These are phyloP conservation scores for Sclerospora graminicola DNA, from an alignment of 352 stramenopile genomes.

Conservation along the genomic window DNA sequence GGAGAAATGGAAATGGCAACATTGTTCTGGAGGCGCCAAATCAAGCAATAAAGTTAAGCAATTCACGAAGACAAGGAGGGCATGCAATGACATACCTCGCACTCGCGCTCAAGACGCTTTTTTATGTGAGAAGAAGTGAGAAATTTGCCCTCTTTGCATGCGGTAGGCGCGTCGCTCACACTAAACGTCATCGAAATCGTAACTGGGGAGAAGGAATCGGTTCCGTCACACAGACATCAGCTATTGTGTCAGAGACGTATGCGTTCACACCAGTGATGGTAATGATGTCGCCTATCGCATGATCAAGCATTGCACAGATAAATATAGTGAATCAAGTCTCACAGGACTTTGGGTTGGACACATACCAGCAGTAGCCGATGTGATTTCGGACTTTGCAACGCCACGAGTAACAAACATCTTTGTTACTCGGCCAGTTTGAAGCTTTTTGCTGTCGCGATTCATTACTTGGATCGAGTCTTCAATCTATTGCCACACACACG, in stretches of 20 bases:
- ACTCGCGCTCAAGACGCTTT: slow-evolving; percentile 89
- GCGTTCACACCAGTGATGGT: slow-evolving; percentile 92
- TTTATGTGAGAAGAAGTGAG: slow-evolving; percentile 94
- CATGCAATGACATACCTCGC: slow-evolving; percentile 38
- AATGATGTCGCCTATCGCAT: slow-evolving; percentile 90
- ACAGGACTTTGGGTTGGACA: not conserved
- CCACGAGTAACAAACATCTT: slow-evolving; percentile 85
- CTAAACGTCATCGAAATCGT: slow-evolving; percentile 97
- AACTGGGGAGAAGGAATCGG: slow-evolving; percentile 91
- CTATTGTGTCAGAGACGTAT: slow-evolving; percentile 87
- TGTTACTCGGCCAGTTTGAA: slow-evolving; percentile 70
- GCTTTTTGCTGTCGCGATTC: slow-evolving; percentile 72
- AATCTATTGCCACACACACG: slow-evolving; percentile 32
- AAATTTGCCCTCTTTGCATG: slow-evolving; percentile 94
- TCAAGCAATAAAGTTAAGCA: not conserved
- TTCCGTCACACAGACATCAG: slow-evolving; percentile 49
- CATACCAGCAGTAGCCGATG: slow-evolving; percentile 72
- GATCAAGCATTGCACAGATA: not conserved
- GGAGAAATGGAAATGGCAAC: slow-evolving; percentile 90
- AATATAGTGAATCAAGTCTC: not conserved
- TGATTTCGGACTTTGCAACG: slow-evolving; percentile 76
- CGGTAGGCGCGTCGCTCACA: slow-evolving; percentile 94
- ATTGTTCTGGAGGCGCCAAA: slow-evolving; percentile 85
- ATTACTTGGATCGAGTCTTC: slow-evolving; percentile 88
- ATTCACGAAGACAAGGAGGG: not conserved